Conservation (phyloP, 768 basidiomycete genomes). For the Lactarius quietus region DNA sequence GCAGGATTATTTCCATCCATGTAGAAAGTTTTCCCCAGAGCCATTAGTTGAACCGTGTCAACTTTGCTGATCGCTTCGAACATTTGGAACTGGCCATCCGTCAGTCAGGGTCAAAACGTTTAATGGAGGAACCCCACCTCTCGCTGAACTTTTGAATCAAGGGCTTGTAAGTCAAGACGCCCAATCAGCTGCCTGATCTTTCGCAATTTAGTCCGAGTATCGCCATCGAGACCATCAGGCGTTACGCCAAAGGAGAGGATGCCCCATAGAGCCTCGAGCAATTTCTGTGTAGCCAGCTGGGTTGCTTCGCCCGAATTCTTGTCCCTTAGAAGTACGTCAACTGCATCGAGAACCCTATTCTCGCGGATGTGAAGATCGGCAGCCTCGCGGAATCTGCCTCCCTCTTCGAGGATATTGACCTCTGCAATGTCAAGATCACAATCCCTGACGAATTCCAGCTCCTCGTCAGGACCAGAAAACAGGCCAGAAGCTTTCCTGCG, state of each 20-base stretch:
- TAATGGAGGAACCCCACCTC: slow-evolving; percentile 18
- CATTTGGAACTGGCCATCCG: slow-evolving; percentile 8
- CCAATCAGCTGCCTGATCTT: slow-evolving; percentile 4
- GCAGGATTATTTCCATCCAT: slow-evolving; percentile 8
- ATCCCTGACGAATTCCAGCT: slow-evolving; percentile 53
- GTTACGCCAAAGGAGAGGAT: slow-evolving; percentile 37
- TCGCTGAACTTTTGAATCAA: not conserved
- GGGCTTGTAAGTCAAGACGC: not conserved
- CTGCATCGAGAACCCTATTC: slow-evolving; percentile 46
- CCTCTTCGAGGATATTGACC: slow-evolving; percentile 42
- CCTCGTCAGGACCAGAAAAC: slow-evolving; percentile 50
- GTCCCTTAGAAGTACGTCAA: slow-evolving; percentile 42
- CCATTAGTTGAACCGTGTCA: not conserved
- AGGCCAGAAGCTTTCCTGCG: slow-evolving; percentile 45
- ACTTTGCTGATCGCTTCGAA: slow-evolving; percentile 6
- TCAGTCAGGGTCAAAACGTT: not conserved
- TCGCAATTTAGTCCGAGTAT: not conserved
- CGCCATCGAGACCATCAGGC: not conserved
- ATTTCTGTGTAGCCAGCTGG: slow-evolving; percentile 37
- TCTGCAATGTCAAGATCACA: slow-evolving; percentile 51
- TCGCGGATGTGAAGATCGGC: slow-evolving; percentile 46
- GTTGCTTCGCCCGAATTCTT: slow-evolving; percentile 31
- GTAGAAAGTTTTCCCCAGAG: not conserved
- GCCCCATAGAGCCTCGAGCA: slow-evolving; percentile 47
- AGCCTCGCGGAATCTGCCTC: slow-evolving; percentile 45